Base-by-base conservation (phyloP, 305 asterid species). In the Solanum chacoense region DNA sequence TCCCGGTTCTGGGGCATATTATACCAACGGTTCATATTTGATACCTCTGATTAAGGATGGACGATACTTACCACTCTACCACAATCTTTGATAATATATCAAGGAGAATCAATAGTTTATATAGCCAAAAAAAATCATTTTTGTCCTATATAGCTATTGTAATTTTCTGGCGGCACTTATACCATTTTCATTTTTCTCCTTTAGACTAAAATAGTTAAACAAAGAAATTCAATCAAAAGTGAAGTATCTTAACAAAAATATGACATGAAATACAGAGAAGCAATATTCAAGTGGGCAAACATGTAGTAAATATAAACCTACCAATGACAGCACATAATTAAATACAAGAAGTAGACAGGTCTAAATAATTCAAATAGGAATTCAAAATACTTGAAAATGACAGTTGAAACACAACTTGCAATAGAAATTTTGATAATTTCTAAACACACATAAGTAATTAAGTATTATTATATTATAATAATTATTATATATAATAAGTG, bases 1-100 rank as follows among this genome's bases (percentile, higher is more conserved):
- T 42, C 8, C 7, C 0, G 0, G 20, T 42, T 13, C 20, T 42
- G 20, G 59, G 59, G 59, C 0, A 0, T 0, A 42, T 42, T 42
- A 42, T 42, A 42, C 1, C 3, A 42, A 42, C 20, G 20, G 1
- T 13, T 42, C 7, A 13, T 5, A 13, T 13, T 42, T 0, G 8
- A 42, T 2, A 42, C 8, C 3, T 42, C 59, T 42, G 8, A 42
- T 42, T 42, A 42, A 42, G 20, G 3, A 42, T 42, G 20, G 2
- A 13, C 0, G 59, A 42, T 42, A 42, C 20, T 42, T 42, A 42
- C 20, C 59, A 42, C 20, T 42, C 20, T 42, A 42, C 7, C 59
- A 42, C 7, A 42, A 42, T 13, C 59, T 13, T 42, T 42, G 8
- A 42, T 42, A 13, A 42, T 42, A 42, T 18, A 55, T 55, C 24